A percentile compares a stretch with the other conserved stretches of the same genome.
These are phyloP conservation scores for Cicer chorassanicum DNA, from an alignment of 306 rosid genomes.

Conservation along the genomic window DNA sequence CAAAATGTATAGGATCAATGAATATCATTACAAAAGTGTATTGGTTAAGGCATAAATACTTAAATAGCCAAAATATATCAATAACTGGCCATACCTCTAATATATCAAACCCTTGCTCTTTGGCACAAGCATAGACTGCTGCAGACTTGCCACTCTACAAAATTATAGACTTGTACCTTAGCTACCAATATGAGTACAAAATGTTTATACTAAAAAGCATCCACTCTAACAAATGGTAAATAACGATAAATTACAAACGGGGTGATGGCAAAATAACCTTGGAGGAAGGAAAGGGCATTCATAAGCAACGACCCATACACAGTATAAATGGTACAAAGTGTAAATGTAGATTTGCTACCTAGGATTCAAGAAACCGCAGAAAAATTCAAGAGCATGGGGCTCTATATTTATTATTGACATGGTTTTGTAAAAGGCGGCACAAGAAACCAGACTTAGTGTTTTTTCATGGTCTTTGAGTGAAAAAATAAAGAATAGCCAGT, in stretches of 20 bases:
- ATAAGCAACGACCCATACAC: neutral
- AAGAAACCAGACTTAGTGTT: constrained; percentile 4
- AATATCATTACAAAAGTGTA: constrained; percentile 20
- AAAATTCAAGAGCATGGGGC: constrained; percentile 9
- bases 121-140: constrained; percentile 92
- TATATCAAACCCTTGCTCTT: constrained; percentile 84
- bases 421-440: constrained; percentile 6
- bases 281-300: neutral
- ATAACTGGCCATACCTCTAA: constrained; percentile 67
- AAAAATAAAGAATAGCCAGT: constrained; percentile 17
- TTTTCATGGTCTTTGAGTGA: constrained; percentile 34
- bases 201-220: constrained; percentile 22
- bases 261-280: constrained; percentile 22
- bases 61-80: constrained; percentile 23
- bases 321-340: constrained; percentile 20
- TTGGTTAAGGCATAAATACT: constrained; percentile 24
- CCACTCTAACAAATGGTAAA: constrained; percentile 28
- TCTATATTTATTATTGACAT: neutral
- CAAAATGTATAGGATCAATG: constrained; percentile 36
- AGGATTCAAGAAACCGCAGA: constrained; percentile 21
- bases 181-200: constrained; percentile 32
- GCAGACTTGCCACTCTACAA: constrained; percentile 99
- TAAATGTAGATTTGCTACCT: constrained; percentile 11
- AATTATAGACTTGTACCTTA: constrained; percentile 43
- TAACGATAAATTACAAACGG: constrained; percentile 20